Evolutionary conservation across 1,284 basidiomycete species (phyloP), one percentile per base, ranked within the genome.

Genomic region (Leccinum subatratum): DNA sequence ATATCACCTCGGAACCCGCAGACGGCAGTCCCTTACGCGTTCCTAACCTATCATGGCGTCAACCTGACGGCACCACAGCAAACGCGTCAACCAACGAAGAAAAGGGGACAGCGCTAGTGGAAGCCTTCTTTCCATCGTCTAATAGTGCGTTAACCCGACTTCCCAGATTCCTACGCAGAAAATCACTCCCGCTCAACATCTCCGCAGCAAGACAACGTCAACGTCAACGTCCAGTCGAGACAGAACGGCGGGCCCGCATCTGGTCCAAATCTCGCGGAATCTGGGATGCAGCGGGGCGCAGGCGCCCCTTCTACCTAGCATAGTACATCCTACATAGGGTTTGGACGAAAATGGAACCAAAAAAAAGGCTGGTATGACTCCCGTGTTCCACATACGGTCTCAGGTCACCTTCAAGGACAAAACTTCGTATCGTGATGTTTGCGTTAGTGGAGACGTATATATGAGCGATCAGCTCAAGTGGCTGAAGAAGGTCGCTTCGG

Each of bases 351-450:
- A 39, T 39, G 37, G 37, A 39, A 39, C 37, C 37, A 39, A 39
- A 39, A 14, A 37, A 39, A 81, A 87, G 66, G 86, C 92, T 14
- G 95, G 94, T 57, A 91, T 91, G 57, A 86, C 86, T 3, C 88
- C 99, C 64, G 88, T 95, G 72, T 97, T 99, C 92, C 91, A 92
- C 70, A 84, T 93, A 70, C 86, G 89, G 73, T 94, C 93, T 20
- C 88, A 93, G 75, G 88, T 94, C 64, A 88, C 89, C 30, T 98
- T 93, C 88, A 94, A 94, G 81, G 93, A 96, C 83, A 95, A 92
- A 82, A 85, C 87, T 11, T 89, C 92, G 59, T 97, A 89, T 83
- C 86, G 90, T 68, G 86, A 89, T 57, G 90, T 98, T 71, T 83
- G 86, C 61, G 94, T 98, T 48, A 83, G 85, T 4, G 97, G 96